These are phyloP conservation scores for Suzukiozyma palmioleophila DNA, from an alignment of 1,139 yeast genomes.

Conservation along the genomic window DNA sequence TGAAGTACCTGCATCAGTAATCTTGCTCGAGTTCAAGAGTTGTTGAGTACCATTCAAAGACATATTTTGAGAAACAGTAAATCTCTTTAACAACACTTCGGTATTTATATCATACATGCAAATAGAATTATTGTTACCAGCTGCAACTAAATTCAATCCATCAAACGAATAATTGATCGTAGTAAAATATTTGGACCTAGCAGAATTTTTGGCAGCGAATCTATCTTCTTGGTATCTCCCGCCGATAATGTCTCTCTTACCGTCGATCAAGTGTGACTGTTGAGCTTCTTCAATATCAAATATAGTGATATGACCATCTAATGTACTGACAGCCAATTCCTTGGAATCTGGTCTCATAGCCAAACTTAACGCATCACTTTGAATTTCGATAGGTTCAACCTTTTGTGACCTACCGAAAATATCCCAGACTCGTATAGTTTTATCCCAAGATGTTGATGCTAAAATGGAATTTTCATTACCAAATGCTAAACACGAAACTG, in stretches of 20 bases:
- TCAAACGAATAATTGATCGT: slow-evolving; percentile 84
- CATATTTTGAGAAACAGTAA: slow-evolving; percentile 85
- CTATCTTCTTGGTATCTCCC: slow-evolving; percentile 85
- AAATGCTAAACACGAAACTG: slow-evolving; percentile 83
- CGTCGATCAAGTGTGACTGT: slow-evolving; percentile 82
- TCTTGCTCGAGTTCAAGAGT: slow-evolving; percentile 68
- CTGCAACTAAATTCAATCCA: slow-evolving; percentile 84
- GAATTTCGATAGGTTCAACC: slow-evolving; percentile 86
- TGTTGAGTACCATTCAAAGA: slow-evolving; percentile 84
- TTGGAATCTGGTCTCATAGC: slow-evolving; percentile 90
- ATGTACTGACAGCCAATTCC: slow-evolving; percentile 80
- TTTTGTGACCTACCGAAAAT: slow-evolving; percentile 80
- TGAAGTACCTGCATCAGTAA: slow-evolving; percentile 83
- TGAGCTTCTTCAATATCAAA: slow-evolving; percentile 82
- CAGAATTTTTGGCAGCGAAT: slow-evolving; percentile 74
- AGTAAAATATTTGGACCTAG: slow-evolving; percentile 79
- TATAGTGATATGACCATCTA: slow-evolving; percentile 82
- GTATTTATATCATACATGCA: slow-evolving; percentile 87
- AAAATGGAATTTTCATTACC: slow-evolving; percentile 69
- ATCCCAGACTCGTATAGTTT: slow-evolving; percentile 89
- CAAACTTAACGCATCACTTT: slow-evolving; percentile 79
- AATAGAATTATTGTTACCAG: slow-evolving; percentile 87
- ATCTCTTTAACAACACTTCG: slow-evolving; percentile 78
- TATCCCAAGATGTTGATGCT: slow-evolving; percentile 97
- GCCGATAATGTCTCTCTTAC: slow-evolving; percentile 77